phyloP scores from a whole-genome alignment of 1,284 basidiomycete species.

The Sanghuangporus weigelae region DNA sequence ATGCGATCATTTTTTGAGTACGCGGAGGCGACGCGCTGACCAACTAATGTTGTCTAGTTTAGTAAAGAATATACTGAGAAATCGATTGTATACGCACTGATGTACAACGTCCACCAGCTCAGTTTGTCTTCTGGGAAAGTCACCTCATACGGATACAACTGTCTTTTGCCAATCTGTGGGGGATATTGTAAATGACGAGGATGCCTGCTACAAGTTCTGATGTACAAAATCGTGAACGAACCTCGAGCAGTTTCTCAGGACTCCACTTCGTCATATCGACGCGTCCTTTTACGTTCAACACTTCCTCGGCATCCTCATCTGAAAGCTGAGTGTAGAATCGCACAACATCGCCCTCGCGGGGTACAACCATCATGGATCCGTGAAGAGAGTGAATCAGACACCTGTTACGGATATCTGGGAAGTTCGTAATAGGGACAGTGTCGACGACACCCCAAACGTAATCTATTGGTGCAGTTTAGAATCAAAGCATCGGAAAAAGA shows the following conservation, averaged over 20 bases:
- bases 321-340: slow-evolving; percentile 45
- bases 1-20: slow-evolving; percentile 68
- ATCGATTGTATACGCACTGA: slow-evolving; percentile 31
- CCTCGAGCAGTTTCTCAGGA: slow-evolving; percentile 34
- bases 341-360: slow-evolving; percentile 35
- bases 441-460: slow-evolving; percentile 80
- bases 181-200: background rate
- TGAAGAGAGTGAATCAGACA: slow-evolving; percentile 54
- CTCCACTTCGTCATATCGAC: slow-evolving; percentile 39
- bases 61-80: background rate
- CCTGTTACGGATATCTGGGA: slow-evolving; percentile 76
- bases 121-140: slow-evolving; percentile 44
- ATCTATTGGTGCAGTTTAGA: slow-evolving; percentile 31
- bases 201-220: background rate
- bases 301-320: slow-evolving; percentile 26
- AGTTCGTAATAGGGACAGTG: slow-evolving; percentile 62
- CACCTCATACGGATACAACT: slow-evolving; percentile 67
- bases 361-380: slow-evolving; percentile 43
- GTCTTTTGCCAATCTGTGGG: slow-evolving; percentile 29
- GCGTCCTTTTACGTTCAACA: slow-evolving; percentile 30
- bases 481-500: slow-evolving; percentile 11
- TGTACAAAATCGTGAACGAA: slow-evolving; percentile 1
- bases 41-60: slow-evolving; percentile 35
- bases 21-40: slow-evolving; percentile 69
- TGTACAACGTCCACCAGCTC: slow-evolving; percentile 82